These are phyloP conservation scores for Epichloe aotearoae DNA, from an alignment of 2,329 filamentous ascomycete species.

Conservation along the genomic window DNA sequence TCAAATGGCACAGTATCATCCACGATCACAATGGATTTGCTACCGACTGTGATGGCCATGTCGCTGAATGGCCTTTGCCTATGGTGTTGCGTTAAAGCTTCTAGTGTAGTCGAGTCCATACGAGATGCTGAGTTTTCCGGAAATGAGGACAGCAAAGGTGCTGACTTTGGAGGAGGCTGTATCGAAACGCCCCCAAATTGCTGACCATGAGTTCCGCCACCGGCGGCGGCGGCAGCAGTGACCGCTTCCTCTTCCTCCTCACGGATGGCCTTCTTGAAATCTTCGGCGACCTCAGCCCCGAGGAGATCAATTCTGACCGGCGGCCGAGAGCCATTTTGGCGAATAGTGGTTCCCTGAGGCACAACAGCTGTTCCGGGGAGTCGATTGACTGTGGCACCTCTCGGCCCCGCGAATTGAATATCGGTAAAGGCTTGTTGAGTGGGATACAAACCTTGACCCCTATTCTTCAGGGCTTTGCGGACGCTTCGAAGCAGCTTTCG, in stretches of 20 bases:
- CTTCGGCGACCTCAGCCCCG: constrained; percentile 63
- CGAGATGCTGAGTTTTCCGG: constrained; percentile 31
- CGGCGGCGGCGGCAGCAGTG: background rate
- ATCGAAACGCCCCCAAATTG: constrained; percentile 10
- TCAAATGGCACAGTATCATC: constrained; percentile 48
- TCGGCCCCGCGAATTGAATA: constrained; percentile 34
- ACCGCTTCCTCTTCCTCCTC: constrained; percentile 40
- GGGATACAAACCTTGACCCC: constrained; percentile 29
- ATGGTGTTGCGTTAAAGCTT: constrained; percentile 19
- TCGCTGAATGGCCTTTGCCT: constrained; percentile 35
- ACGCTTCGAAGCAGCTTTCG: constrained; percentile 79
- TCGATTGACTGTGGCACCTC: constrained; percentile 42
- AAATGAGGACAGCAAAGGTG: constrained; percentile 16
- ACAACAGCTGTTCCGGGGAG: constrained; percentile 48
- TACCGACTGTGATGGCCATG: constrained; percentile 58
- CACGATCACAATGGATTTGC: constrained; percentile 81
- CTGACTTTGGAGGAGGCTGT: constrained; percentile 13
- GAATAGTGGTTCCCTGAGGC: constrained; percentile 36
- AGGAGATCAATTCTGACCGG: constrained; percentile 67
- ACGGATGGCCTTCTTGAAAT: constrained; percentile 63
- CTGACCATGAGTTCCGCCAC: constrained; percentile 12
- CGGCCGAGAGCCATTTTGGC: constrained; percentile 29
- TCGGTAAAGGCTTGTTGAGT: constrained; percentile 35
- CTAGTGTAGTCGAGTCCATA: constrained; percentile 26
- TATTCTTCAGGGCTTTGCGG: constrained; percentile 62